Conservation (phyloP, 2,329 filamentous ascomycete genomes). For the Sclerotinia sclerotiorum region DNA sequence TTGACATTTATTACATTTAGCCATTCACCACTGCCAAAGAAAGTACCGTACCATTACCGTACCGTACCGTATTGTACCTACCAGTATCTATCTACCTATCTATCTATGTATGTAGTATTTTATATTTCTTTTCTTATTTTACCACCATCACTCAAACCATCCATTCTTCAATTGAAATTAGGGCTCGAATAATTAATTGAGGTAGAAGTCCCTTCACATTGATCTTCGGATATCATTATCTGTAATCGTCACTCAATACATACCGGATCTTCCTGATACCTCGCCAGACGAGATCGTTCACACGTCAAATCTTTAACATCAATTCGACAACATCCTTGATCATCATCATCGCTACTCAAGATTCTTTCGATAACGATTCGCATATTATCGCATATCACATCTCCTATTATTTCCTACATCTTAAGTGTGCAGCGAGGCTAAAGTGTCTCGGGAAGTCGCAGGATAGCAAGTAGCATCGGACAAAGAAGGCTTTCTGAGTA, state of each 20-base stretch:
- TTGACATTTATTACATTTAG: conserved; percentile 10
- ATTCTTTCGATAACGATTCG: conserved; percentile 7
- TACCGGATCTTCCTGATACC: neutral
- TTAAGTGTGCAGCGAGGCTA: conserved; percentile 34
- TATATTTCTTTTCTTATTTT: no score
- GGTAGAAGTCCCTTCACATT: neutral
- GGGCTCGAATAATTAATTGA: neutral
- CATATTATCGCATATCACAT: neutral
- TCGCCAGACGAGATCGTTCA: conserved; percentile 1
- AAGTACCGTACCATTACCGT: neutral
- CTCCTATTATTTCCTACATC: neutral
- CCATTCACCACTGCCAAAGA: neutral
- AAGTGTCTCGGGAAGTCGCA: conserved; percentile 37
- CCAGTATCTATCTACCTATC: neutral
- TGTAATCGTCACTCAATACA: conserved; percentile 8
- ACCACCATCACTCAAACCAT: neutral
- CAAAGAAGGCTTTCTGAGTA: conserved; percentile 23
- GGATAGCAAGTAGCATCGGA: conserved; percentile 22
- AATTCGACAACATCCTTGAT: neutral
- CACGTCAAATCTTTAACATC: neutral
- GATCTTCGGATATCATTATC: conserved; percentile 5
- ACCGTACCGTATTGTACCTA: no score
- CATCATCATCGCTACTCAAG: neutral
- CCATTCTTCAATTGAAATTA: neutral
- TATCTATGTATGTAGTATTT: neutral